Percentiles rank a stretch among this genome's conserved stretches.
Evolutionary conservation across 225 moss, liverwort and hornwort genomes (phyloP).

Genomic region (Thuidium tamariscinum): DNA sequence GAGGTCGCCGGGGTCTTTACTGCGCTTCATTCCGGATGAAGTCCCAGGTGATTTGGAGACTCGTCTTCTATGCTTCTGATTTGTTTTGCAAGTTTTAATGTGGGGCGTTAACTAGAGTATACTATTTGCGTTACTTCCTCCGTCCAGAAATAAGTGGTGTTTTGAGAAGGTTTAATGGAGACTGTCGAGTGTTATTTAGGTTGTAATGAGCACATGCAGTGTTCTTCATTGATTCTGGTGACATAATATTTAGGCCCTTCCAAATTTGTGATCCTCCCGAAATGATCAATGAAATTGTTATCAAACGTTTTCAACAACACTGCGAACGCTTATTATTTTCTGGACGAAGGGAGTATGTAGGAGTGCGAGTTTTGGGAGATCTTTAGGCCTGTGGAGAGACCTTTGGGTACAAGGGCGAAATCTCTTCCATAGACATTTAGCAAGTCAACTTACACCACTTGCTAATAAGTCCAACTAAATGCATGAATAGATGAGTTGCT

Average conservation of each 20-base stretch:
- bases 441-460: background rate
- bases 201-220: background rate
- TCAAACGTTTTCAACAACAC: too few species aligned
- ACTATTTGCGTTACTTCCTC: background rate
- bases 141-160: background rate
- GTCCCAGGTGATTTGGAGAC: constrained; percentile 31
- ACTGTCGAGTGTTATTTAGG: background rate
- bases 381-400: background rate
- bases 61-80: background rate
- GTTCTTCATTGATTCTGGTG: background rate
- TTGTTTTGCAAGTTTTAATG: background rate
- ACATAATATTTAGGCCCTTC: background rate
- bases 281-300: background rate
- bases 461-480: background rate
- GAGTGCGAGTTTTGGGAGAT: background rate
- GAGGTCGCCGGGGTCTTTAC: constrained; percentile 42
- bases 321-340: too few species aligned
- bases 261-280: background rate
- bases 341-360: too few species aligned
- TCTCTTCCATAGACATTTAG: background rate
- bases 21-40: constrained; percentile 52
- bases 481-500: background rate
- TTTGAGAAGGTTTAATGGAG: background rate
- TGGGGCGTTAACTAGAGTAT: background rate
- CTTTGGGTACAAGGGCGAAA: background rate